Base-by-base conservation (phyloP, 2,329 filamentous ascomycete genomes). In the Coleophoma crateriformis region DNA sequence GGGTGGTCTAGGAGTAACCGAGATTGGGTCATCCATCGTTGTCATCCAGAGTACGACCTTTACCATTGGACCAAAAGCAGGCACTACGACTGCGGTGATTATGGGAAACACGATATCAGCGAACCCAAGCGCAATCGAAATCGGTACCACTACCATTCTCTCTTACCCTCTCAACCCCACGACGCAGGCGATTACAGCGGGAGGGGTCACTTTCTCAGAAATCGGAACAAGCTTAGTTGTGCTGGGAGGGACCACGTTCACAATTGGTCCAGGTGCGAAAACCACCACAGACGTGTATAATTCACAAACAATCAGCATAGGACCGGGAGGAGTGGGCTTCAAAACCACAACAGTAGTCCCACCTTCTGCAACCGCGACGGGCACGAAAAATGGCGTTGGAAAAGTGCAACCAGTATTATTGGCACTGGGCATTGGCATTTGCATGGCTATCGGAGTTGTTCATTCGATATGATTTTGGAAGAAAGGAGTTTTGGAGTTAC, bases 61-160 rank as follows among this genome's bases (percentile, higher is more conserved):
- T 56, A 76, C 72, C 1, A 63, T 82, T 45, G 77, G 77, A 0
- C 68, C 73, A 0, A 69, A 67, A 11, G 66, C 68, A 2, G 61
- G 61, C n/a, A 60, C 61, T 11, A 72, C 65, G 1, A 79, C 72
- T 0, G 74, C 72, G 1, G 66, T 74, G 0, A 64, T 79, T 4
- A 73, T 69, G 6, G 73, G 74, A 1, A 68, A 81, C 60, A 77
- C 70, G 0, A 64, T 84, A 27, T 77, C 71, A 0, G 71, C 81
- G 39, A 76, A 71, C 1, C 71, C 78, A 0, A 61, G 60, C 2
- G 79, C 78, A n/a, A 65, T 82, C 1, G 50, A 45, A 4, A 43
- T 59, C 13, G 52, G 38, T 11, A 53, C 48, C n/a, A 19, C 13
- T 3, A 54, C 58, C 34, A 61, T 54, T 12, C 33, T 60, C 5